phyloP scores from a whole-genome alignment of 2,329 filamentous ascomycete species.

The Verticillium alfalfae region DNA sequence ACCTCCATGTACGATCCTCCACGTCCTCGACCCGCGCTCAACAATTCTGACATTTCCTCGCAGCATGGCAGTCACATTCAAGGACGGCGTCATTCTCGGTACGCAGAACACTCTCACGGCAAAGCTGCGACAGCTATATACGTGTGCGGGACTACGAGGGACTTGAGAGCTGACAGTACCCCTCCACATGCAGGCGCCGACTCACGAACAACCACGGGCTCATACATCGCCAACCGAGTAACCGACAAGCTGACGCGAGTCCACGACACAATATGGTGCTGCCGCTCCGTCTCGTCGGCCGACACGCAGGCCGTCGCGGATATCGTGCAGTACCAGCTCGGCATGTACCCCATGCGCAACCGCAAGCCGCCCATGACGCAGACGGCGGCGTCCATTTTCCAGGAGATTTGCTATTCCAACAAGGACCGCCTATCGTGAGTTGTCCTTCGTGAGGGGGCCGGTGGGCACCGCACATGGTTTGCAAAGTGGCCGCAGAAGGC shows the following conservation, averaged over 20 bases:
- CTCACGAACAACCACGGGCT: constrained; percentile 92
- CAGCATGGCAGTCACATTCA: constrained; percentile 99
- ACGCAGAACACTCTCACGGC: constrained; percentile 15
- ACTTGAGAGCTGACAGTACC: no score
- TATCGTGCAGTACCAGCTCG: constrained; percentile 94
- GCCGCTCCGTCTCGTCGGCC: constrained; percentile 92
- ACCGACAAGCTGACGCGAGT: constrained; percentile 99
- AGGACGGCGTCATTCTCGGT: constrained; percentile 93
- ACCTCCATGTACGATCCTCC: constrained; percentile 79
- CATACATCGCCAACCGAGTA: constrained; percentile 98
- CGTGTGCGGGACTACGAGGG: no score
- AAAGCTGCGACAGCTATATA: no score
- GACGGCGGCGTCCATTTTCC: constrained; percentile 91
- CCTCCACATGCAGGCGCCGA: constrained; percentile 62
- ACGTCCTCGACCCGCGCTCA: constrained; percentile 6
- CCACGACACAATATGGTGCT: constrained; percentile 99
- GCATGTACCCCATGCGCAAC: constrained; percentile 86
- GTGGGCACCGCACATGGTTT: neutral
- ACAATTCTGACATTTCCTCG: constrained; percentile 17
- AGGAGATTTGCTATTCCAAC: constrained; percentile 97
- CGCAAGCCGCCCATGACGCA: constrained; percentile 88
- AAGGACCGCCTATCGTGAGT: constrained; percentile 85
- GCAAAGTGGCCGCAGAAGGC: neutral
- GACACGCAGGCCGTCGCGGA: constrained; percentile 98
- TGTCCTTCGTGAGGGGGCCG: neutral